phyloP scores from a whole-genome alignment of 495 filamentous ascomycete species.

The Endocarpon pusillum region DNA sequence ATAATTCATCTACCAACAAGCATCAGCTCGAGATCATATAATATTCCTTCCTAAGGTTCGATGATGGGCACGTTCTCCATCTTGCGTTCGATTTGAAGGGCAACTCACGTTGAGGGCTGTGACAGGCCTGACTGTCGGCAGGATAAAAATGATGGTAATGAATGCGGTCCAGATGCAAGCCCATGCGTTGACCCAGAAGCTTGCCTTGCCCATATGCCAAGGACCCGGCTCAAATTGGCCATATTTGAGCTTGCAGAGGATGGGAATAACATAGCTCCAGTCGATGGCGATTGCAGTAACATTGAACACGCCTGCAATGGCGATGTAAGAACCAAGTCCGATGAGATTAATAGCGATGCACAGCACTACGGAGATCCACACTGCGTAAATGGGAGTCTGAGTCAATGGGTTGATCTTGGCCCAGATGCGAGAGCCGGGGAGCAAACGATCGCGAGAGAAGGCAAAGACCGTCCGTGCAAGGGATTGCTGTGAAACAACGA shows the following conservation, averaged over 20 bases:
- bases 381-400: slow-evolving; percentile 40
- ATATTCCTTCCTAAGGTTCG: no score
- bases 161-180: slow-evolving; percentile 43
- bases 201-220: slow-evolving; percentile 37
- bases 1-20: slow-evolving; percentile 28
- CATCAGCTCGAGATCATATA: no score
- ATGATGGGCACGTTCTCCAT: neutral
- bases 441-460: slow-evolving; percentile 39
- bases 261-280: slow-evolving; percentile 43
- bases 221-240: slow-evolving; percentile 40
- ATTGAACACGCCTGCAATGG: slow-evolving; percentile 46
- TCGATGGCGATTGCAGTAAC: slow-evolving; percentile 46
- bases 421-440: slow-evolving; percentile 40
- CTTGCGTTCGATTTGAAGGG: neutral
- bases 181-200: slow-evolving; percentile 29
- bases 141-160: slow-evolving; percentile 41
- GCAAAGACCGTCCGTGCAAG: slow-evolving; percentile 45
- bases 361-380: slow-evolving; percentile 39
- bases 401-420: slow-evolving; percentile 33
- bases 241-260: slow-evolving; percentile 41
- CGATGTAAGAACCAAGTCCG: slow-evolving; percentile 41
- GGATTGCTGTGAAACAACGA: no score
- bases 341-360: slow-evolving; percentile 46
- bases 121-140: slow-evolving; percentile 39
- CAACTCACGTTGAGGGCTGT: slow-evolving; percentile 14